These are phyloP conservation scores for Botrytis medusae DNA, from an alignment of 2,329 filamentous ascomycete species.

Conservation along the genomic window DNA sequence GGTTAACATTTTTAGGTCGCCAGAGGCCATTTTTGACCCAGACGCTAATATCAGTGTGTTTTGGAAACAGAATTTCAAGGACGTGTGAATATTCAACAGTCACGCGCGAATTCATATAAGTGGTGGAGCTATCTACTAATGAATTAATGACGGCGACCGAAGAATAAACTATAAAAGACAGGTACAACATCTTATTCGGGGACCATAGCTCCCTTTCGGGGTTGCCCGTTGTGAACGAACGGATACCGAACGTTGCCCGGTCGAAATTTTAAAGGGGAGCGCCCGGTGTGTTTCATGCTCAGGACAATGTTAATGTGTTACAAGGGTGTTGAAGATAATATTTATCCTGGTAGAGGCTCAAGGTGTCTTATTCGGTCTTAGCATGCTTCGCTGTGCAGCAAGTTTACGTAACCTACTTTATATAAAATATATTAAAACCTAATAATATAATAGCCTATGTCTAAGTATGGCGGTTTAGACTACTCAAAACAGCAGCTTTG, in stretches of 20 bases:
- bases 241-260: background rate
- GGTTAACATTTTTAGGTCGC: constrained; percentile 5
- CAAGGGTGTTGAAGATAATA: background rate
- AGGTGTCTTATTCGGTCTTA: constrained; percentile 2
- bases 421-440: constrained; percentile 6
- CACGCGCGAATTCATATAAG: constrained; percentile 2
- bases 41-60: constrained; percentile 5
- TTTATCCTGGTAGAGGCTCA: background rate
- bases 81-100: constrained; percentile 7
- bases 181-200: constrained; percentile 2
- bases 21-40: constrained; percentile 1
- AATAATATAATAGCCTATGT: constrained; percentile 3
- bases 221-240: background rate
- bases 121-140: constrained; percentile 5
- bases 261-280: constrained; percentile 1
- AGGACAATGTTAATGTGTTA: background rate
- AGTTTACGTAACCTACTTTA: constrained; percentile 5
- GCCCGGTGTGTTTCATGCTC: constrained; percentile 1
- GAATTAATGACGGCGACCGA: constrained; percentile 6
- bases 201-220: constrained; percentile 3
- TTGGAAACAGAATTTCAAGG: constrained; percentile 7
- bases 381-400: constrained; percentile 2
- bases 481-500: no score
- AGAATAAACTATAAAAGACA: constrained; percentile 7
- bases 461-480: no score